Base-by-base conservation (phyloP, 148 eudicot species). In the Simmondsia chinensis region DNA sequence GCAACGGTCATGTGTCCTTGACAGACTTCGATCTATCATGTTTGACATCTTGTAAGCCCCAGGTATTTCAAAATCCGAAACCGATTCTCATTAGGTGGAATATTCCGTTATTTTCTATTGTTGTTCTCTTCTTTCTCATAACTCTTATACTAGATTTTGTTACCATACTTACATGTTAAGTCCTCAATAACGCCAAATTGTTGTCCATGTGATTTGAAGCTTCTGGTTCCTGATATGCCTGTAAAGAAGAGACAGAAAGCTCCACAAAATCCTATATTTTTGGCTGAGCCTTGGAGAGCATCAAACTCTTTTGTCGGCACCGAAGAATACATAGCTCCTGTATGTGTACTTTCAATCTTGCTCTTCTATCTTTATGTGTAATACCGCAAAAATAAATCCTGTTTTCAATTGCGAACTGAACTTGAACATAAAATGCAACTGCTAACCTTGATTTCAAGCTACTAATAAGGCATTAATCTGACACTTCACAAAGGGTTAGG, bases 251-350 rank as follows among this genome's bases (percentile, higher is more conserved):
- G 45, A 61, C 54, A 67, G 9, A 84, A 74, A 63, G 46, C 56
- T 64, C 88, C 74, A 52, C 86, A 85, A 37, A 37, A 28, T 60
- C 99, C 99, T 2, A 73, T 93, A 39, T 93, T 93, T 53, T 44
- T 93, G 73, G 99, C 99, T 25, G 99, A 93, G 63, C 99, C 99
- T 41, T 67, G 77, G 83, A 68, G 96, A 59, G 96, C 96, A 39
- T 93, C 99, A 39, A 93, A 93, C 63, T 93, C 99, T 44, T 93
- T 93, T 61, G 99, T 93, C 38, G 99, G 99, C 52, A 93, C 99
- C 19, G 99, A 93, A 61, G 99, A 93, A 68, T 93, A 93, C 64
- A 93, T 93, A 24, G 99, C 99, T 74, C 96, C 99, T 61, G 99
- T 93, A 39, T 27, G 91, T 63, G 30, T 53, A 11, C 59, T 45